These are phyloP conservation scores for Fonsecaea erecta DNA, from an alignment of 2,329 filamentous ascomycete genomes.

Conservation along the genomic window DNA sequence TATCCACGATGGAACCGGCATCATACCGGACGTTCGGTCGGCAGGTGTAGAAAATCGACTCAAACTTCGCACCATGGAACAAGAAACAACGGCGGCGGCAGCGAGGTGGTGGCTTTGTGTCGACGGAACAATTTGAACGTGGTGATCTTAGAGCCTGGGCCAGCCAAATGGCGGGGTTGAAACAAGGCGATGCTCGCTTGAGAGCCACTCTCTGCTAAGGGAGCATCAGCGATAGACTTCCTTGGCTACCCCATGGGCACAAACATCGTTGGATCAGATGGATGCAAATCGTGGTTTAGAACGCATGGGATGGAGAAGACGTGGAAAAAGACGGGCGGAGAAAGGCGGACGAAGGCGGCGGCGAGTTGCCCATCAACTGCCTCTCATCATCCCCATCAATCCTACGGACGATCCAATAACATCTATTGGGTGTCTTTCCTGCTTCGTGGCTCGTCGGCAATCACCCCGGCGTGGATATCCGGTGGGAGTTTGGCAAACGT, in stretches of 20 bases:
- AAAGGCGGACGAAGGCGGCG: constrained; percentile 9
- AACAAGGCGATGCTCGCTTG: not conserved
- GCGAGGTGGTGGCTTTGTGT: not conserved
- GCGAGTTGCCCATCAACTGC: not conserved
- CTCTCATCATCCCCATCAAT: too few species aligned
- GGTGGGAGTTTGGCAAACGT: not conserved
- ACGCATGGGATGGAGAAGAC: not conserved
- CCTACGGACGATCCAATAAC: too few species aligned
- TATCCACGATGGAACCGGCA: constrained; percentile 1
- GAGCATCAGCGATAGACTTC: not conserved
- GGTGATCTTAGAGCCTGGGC: not conserved
- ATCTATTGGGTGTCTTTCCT: not conserved
- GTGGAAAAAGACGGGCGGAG: not conserved
- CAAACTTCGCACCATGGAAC: not conserved
- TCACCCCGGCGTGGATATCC: not conserved
- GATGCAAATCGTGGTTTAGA: not conserved
- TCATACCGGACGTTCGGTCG: constrained; percentile 6
- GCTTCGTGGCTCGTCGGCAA: not conserved
- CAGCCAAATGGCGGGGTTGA: constrained; percentile 10
- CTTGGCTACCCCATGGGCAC: not conserved
- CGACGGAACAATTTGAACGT: not conserved
- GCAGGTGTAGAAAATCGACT: not conserved
- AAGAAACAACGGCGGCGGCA: not conserved
- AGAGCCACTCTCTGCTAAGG: not conserved
- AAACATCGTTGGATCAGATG: too few species aligned